Evolutionary conservation across 108 stramenopile genomes (phyloP).

Genomic region (Asterionellopsis glacialis): DNA sequence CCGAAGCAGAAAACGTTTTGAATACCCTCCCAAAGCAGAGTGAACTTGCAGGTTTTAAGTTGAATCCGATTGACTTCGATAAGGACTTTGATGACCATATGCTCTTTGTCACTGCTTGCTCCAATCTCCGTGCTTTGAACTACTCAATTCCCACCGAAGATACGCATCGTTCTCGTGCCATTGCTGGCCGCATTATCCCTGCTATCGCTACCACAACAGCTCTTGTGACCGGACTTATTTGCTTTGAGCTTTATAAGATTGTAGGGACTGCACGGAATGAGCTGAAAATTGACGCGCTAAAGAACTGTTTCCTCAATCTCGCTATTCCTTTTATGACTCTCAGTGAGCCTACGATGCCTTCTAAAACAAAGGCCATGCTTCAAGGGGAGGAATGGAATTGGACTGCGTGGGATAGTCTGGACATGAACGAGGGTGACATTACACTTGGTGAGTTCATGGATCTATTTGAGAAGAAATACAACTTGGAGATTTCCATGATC

Average conservation of each 20-base stretch:
- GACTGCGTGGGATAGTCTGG: conserved; percentile 97
- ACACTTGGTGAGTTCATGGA: conserved; percentile 92
- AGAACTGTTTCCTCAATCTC: conserved; percentile 92
- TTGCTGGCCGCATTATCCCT: conserved; percentile 98
- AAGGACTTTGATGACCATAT: conserved; percentile 98
- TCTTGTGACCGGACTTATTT: conserved; percentile 94
- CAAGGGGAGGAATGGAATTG: conserved; percentile 94
- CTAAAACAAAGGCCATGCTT: conserved; percentile 74
- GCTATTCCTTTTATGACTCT: conserved; percentile 98
- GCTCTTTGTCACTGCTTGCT: conserved; percentile 94
- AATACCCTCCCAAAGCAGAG: conserved; percentile 69
- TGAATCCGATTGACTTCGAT: conserved; percentile 94
- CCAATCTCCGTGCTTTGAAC: conserved; percentile 94
- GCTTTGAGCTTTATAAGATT: conserved; percentile 96
- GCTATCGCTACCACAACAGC: conserved; percentile 99
- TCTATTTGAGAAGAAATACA: conserved; percentile 89
- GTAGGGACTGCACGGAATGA: conserved; percentile 83
- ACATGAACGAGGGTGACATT: conserved; percentile 80
- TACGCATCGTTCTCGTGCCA: conserved; percentile 94
- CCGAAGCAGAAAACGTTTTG: conserved; percentile 57
- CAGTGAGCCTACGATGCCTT: conserved; percentile 87
- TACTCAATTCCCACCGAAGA: conserved; percentile 97
- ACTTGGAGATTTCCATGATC: conserved; percentile 95
- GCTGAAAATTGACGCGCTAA: conserved; percentile 90
- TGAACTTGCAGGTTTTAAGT: conserved; percentile 85